phyloP scores from a whole-genome alignment of 139 green algal species.

The Tetraselmis chui region DNA sequence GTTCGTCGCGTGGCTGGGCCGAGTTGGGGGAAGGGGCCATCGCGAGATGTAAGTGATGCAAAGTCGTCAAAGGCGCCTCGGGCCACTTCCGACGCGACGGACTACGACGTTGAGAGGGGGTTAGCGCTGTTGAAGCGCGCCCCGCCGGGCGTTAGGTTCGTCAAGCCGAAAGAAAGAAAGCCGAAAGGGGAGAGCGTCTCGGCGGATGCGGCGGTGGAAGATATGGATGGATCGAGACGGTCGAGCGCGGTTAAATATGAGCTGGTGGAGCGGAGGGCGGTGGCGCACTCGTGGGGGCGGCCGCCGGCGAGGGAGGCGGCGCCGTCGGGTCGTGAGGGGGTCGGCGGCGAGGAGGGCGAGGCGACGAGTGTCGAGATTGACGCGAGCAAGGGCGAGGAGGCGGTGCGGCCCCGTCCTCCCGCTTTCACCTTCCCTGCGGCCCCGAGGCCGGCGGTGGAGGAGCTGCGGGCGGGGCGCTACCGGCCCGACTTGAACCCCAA shows the following conservation, averaged over 20 bases:
- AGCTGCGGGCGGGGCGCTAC: too few species aligned
- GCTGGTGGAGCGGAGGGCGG: not conserved
- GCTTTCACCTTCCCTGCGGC: not conserved
- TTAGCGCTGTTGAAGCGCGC: not conserved
- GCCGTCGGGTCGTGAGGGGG: not conserved
- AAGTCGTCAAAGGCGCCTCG: too few species aligned
- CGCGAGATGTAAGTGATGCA: too few species aligned
- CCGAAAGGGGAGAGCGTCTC: too few species aligned
- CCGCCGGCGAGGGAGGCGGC: too few species aligned
- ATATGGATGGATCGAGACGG: not conserved
- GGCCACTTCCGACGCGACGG: not conserved
- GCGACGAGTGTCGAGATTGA: not conserved
- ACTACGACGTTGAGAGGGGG: not conserved
- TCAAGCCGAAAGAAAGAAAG: too few species aligned
- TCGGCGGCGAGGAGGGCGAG: not conserved
- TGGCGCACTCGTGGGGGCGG: not conserved
- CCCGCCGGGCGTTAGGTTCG: not conserved
- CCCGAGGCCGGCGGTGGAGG: not conserved
- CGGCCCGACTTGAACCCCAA: not conserved
- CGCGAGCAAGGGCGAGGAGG: not conserved
- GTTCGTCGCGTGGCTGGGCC: too few species aligned
- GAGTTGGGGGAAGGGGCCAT: too few species aligned
- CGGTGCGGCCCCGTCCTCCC: not conserved
- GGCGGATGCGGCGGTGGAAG: not conserved
- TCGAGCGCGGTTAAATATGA: not conserved